Percentiles rank a stretch among this genome's conserved stretches.
These are phyloP conservation scores for Picea glauca DNA, from an alignment of 75 land plant genomes.

Conservation along the genomic window DNA sequence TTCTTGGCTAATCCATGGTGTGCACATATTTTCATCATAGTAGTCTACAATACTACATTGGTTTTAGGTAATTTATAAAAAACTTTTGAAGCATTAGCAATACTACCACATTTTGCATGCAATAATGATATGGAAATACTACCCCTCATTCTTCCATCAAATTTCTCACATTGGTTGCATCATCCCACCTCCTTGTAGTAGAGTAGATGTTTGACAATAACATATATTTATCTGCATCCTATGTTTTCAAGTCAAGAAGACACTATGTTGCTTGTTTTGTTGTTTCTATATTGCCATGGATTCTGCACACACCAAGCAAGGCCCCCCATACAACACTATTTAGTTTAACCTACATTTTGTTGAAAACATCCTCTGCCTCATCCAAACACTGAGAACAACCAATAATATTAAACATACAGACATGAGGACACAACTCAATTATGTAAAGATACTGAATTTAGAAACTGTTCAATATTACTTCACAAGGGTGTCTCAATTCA, in stretches of 20 bases:
- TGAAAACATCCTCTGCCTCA: constrained; percentile 14
- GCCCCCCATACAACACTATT: constrained; percentile 9
- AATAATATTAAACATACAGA: constrained; percentile 13
- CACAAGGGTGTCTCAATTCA: no score
- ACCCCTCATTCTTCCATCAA: neutral
- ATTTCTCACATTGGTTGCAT: constrained; percentile 2
- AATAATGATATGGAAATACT: neutral
- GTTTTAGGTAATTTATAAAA: neutral
- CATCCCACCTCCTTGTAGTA: constrained; percentile 1
- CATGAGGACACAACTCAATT: no score
- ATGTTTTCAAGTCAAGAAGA: constrained; percentile 13
- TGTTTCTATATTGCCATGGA: constrained; percentile 14
- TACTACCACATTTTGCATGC: constrained; percentile 18
- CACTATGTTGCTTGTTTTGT: neutral
- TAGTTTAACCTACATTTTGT: constrained; percentile 5
- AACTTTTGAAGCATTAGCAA: constrained; percentile 10
- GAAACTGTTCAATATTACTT: no score
- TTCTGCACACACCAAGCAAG: constrained; percentile 18
- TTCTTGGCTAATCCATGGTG: constrained; percentile 16
- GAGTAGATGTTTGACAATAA: constrained; percentile 9
- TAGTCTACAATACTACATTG: constrained; percentile 10
- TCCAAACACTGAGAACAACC: constrained; percentile 13
- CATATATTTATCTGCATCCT: constrained; percentile 7
- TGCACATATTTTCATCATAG: constrained; percentile 7
- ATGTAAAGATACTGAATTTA: no score